Percentiles rank a stretch among this genome's conserved stretches.
Conservation (phyloP, 1,139 yeast genomes). For the Geotrichum citri-aurantii region DNA sequence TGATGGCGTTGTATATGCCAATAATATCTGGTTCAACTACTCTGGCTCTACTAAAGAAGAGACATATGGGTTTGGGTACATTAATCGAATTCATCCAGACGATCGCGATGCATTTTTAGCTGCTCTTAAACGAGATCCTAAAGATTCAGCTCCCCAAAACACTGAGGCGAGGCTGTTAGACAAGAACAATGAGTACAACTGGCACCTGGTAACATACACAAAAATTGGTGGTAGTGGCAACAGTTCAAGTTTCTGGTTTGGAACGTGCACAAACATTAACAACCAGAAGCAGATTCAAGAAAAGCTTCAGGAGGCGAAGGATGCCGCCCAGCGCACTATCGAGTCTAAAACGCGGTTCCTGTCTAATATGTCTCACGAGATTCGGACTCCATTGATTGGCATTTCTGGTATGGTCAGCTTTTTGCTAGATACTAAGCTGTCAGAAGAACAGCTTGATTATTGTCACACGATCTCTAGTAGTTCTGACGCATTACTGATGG, state of each 20-base stretch:
- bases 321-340: constrained; percentile 86
- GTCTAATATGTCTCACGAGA: constrained; percentile 74
- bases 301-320: constrained; percentile 74
- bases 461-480: constrained; percentile 72
- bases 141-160: constrained; percentile 20
- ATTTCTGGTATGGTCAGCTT: constrained; percentile 94
- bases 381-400: constrained; percentile 88
- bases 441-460: constrained; percentile 79
- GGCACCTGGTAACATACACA: constrained; percentile 33
- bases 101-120: constrained; percentile 31
- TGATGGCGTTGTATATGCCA: constrained; percentile 34
- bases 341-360: constrained; percentile 88
- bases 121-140: constrained; percentile 20
- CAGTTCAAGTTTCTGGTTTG: constrained; percentile 30
- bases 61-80: constrained; percentile 33
- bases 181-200: constrained; percentile 29
- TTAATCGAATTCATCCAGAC: constrained; percentile 29
- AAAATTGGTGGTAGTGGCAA: constrained; percentile 23
- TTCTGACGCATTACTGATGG: constrained; percentile 69
- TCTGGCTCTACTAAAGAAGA: constrained; percentile 31
- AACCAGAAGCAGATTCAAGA: constrained; percentile 43
- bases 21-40: constrained; percentile 35
- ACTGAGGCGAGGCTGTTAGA: constrained; percentile 30
- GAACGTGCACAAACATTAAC: constrained; percentile 36
- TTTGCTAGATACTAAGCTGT: constrained; percentile 71